Percentiles rank a stretch among this genome's conserved stretches.
Evolutionary conservation across 2,329 filamentous ascomycete genomes (phyloP).

Genomic region (Microdochium nivale): DNA sequence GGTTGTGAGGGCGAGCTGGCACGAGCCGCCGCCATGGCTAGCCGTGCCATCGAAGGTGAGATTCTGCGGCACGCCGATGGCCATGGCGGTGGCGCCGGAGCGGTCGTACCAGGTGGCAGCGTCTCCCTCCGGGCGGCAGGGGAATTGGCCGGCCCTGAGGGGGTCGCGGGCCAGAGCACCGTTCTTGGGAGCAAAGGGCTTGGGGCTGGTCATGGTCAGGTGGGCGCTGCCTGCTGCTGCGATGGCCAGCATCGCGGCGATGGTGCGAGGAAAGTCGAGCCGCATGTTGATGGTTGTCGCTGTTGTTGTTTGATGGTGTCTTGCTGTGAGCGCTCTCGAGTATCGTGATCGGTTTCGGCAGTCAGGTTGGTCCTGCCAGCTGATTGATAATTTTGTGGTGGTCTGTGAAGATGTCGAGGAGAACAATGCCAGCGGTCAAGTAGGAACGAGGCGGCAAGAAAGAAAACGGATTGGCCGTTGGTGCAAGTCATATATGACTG

Average conservation of each 20-base stretch:
- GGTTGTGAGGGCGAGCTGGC: conserved; percentile 62
- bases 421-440: too few species aligned
- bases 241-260: conserved; percentile 34
- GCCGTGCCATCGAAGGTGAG: conserved; percentile 52
- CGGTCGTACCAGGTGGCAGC: conserved; percentile 23
- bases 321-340: background rate
- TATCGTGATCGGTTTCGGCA: too few species aligned
- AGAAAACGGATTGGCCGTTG: too few species aligned
- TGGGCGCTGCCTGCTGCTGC: conserved; percentile 47
- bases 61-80: conserved; percentile 31
- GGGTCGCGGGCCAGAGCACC: conserved; percentile 46
- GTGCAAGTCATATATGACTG: too few species aligned
- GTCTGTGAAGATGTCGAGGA: too few species aligned
- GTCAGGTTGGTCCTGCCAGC: too few species aligned
- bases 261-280: conserved; percentile 7
- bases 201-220: conserved; percentile 51
- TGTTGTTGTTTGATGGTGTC: background rate
- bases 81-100: conserved; percentile 27
- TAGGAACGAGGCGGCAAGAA: too few species aligned
- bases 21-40: conserved; percentile 65
- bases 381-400: too few species aligned
- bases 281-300: background rate
- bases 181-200: conserved; percentile 44
- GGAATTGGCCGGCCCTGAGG: conserved; percentile 49
- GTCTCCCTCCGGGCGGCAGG: conserved; percentile 47